Conservation (phyloP, 1,284 basidiomycete species). For the Boletus subluridellus region DNA sequence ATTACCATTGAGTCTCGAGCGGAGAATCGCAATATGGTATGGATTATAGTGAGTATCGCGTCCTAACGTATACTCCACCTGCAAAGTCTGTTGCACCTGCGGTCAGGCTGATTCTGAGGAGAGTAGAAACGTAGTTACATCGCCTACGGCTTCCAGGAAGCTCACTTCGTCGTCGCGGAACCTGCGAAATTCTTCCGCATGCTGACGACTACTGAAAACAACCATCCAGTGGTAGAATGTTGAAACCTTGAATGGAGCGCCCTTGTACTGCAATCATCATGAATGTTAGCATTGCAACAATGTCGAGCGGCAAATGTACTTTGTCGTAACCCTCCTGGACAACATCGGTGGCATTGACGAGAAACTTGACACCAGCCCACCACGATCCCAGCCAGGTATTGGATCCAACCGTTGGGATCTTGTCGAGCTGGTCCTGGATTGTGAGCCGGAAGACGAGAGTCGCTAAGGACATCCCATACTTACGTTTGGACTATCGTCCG, state of each 20-base stretch:
- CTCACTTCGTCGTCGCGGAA: conserved; percentile 36
- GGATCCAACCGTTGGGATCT: conserved; percentile 27
- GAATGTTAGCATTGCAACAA: not conserved
- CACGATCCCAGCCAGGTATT: conserved; percentile 20
- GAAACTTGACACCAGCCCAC: conserved; percentile 12
- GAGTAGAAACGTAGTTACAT: conserved; percentile 1
- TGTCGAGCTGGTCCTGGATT: conserved; percentile 9
- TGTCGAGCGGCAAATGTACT: not conserved
- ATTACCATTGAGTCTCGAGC: conserved; percentile 33
- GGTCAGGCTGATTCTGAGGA: not conserved
- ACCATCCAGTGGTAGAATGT: conserved; percentile 41
- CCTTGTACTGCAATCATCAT: conserved; percentile 32
- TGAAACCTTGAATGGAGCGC: conserved; percentile 42
- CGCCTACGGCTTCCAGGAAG: conserved; percentile 1
- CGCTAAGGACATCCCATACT: not conserved
- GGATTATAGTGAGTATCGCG: conserved; percentile 20
- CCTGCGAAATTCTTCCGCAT: conserved; percentile 42
- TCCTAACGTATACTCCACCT: conserved; percentile 22
- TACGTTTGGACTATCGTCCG: not conserved
- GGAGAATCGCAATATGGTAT: conserved; percentile 30
- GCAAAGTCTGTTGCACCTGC: not conserved
- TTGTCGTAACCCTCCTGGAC: conserved; percentile 27
- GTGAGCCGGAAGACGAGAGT: not conserved
- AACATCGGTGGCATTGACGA: conserved; percentile 9
- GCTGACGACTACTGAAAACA: conserved; percentile 35